phyloP scores from a whole-genome alignment of 2,329 filamentous ascomycete species.

The Aureobasidium mangrovei region DNA sequence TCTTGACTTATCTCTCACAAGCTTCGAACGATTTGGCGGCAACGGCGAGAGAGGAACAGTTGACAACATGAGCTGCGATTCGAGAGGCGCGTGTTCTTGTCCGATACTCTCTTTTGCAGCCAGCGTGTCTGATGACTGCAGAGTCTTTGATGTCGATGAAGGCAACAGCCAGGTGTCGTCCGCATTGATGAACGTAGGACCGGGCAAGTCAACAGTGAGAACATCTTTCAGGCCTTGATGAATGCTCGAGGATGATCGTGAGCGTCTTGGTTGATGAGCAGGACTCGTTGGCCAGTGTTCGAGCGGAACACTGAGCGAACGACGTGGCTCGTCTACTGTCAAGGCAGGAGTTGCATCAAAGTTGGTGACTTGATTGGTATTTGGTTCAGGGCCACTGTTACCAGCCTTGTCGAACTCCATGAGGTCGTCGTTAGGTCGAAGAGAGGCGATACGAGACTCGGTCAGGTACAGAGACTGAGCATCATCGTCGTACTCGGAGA shows the following conservation, averaged over 20 bases:
- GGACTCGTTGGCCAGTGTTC: neutral
- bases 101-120: too few species aligned
- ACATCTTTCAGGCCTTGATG: neutral
- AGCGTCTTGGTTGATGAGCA: neutral
- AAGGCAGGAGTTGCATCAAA: neutral
- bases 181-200: neutral
- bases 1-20: neutral
- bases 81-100: too few species aligned
- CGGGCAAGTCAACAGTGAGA: neutral
- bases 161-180: neutral
- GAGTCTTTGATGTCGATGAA: neutral
- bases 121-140: neutral
- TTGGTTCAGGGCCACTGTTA: neutral
- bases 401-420: neutral
- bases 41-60: neutral
- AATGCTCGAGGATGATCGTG: neutral
- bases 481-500: conserved; percentile 8
- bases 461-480: conserved; percentile 7
- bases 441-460: conserved; percentile 5
- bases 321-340: neutral
- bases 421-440: neutral
- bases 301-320: neutral
- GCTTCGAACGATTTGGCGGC: neutral
- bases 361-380: too few species aligned
- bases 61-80: neutral